Evolutionary conservation across 1,139 yeast genomes (phyloP).

Genomic region (Blastobotrys serpentis): DNA sequence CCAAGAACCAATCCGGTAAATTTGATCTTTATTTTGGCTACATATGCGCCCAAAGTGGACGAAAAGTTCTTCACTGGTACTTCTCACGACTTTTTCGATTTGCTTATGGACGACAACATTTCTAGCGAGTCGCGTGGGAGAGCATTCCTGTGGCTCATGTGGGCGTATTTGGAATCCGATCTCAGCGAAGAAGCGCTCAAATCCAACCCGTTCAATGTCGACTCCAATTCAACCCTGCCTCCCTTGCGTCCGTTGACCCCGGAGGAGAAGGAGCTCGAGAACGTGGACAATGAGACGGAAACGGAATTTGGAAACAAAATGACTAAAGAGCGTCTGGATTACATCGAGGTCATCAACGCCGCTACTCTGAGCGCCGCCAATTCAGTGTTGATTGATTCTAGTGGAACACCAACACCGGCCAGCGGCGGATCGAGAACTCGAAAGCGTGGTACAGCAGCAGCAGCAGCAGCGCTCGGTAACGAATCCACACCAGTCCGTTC

Average conservation of each 20-base stretch:
- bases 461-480: no score
- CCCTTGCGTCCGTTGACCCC: slow-evolving; percentile 44
- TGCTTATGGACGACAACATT: slow-evolving; percentile 54
- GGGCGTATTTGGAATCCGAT: slow-evolving; percentile 71
- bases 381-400: slow-evolving; percentile 5
- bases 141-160: slow-evolving; percentile 79
- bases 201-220: slow-evolving; percentile 62
- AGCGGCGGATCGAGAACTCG: neutral
- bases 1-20: slow-evolving; percentile 68
- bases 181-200: slow-evolving; percentile 53
- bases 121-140: slow-evolving; percentile 64
- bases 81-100: slow-evolving; percentile 55
- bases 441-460: neutral
- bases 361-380: slow-evolving; percentile 10
- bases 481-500: slow-evolving; percentile 7
- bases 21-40: slow-evolving; percentile 69
- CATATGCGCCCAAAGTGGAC: slow-evolving; percentile 54
- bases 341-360: slow-evolving; percentile 40
- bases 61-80: slow-evolving; percentile 38
- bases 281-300: slow-evolving; percentile 71
- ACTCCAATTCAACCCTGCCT: slow-evolving; percentile 46
- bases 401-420: slow-evolving; percentile 8
- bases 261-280: slow-evolving; percentile 46
- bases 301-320: slow-evolving; percentile 67
- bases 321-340: slow-evolving; percentile 59